A percentile compares a stretch with the other conserved stretches of the same genome.
Evolutionary conservation across 805 yeast genomes (phyloP).

Genomic region (Cyberlindnera lachancei): DNA sequence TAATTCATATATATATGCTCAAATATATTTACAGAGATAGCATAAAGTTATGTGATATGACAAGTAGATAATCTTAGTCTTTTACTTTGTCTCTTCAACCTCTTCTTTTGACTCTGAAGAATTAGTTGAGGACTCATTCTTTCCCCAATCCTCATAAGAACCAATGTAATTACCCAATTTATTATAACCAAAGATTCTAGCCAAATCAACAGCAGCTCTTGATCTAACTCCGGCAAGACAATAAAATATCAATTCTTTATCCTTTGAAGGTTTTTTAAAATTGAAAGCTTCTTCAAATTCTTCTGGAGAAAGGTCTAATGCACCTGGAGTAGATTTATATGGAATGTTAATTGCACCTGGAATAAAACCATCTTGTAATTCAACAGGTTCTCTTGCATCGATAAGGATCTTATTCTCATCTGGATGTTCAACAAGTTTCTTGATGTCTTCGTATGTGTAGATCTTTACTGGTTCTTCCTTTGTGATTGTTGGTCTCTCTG

Average conservation of each 20-base stretch:
- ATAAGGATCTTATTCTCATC: conserved; percentile 51
- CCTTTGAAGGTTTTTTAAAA: conserved; percentile 65
- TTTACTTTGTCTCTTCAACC: too few species aligned
- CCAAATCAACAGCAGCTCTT: conserved; percentile 84
- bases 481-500: conserved; percentile 1
- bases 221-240: conserved; percentile 93
- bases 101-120: conserved; percentile 4
- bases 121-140: too few species aligned
- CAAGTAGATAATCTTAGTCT: too few species aligned
- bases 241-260: conserved; percentile 76
- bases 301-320: conserved; percentile 68
- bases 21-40: conserved; percentile 1
- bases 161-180: conserved; percentile 84
- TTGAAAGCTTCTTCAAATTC: conserved; percentile 80
- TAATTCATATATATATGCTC: conserved; percentile 1
- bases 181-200: conserved; percentile 80
- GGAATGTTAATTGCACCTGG: conserved; percentile 87
- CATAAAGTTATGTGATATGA: too few species aligned
- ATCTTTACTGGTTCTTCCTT: conserved; percentile 22
- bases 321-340: conserved; percentile 86
- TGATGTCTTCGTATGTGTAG: conserved; percentile 47
- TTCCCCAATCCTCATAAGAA: conserved; percentile 86
- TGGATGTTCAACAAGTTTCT: conserved; percentile 35
- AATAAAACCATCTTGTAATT: conserved; percentile 60
- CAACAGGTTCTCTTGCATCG: conserved; percentile 91